These are phyloP conservation scores for Phytophthora rubi DNA, from an alignment of 352 stramenopile species.

Conservation along the genomic window DNA sequence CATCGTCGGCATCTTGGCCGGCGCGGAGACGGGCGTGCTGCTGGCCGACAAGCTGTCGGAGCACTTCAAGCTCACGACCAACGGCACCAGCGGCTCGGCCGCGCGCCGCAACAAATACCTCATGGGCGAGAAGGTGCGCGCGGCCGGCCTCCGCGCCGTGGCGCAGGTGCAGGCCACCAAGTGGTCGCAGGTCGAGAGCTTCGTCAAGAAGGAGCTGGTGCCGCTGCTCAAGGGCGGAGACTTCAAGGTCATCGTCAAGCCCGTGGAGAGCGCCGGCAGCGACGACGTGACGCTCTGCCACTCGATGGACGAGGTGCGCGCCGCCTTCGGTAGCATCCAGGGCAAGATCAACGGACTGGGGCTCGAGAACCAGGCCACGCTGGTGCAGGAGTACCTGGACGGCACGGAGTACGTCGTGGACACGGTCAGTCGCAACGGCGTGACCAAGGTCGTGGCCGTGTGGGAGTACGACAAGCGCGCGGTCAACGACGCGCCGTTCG, in stretches of 20 bases:
- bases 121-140: constrained; percentile 87
- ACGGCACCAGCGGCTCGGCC: constrained; percentile 80
- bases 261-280: constrained; percentile 92
- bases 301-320: constrained; percentile 89
- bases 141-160: constrained; percentile 76
- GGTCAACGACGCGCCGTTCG: constrained; percentile 93
- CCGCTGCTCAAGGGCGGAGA: constrained; percentile 35
- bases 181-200: constrained; percentile 81
- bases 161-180: constrained; percentile 75
- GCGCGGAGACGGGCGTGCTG: constrained; percentile 94
- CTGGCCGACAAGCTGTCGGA: constrained; percentile 92
- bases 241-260: constrained; percentile 93
- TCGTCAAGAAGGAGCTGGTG: constrained; percentile 76
- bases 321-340: constrained; percentile 92
- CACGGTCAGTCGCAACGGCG: constrained; percentile 92
- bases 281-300: constrained; percentile 95
- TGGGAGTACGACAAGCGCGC: constrained; percentile 98
- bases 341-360: constrained; percentile 91
- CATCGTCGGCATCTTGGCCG: constrained; percentile 87
- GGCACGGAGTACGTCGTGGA: constrained; percentile 98
- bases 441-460: constrained; percentile 95
- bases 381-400: constrained; percentile 95
- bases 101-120: constrained; percentile 92
- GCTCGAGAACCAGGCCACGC: constrained; percentile 87
- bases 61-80: constrained; percentile 86